Evolutionary conservation across 805 yeast genomes (phyloP).

Genomic region (Kodamaea restingae): DNA sequence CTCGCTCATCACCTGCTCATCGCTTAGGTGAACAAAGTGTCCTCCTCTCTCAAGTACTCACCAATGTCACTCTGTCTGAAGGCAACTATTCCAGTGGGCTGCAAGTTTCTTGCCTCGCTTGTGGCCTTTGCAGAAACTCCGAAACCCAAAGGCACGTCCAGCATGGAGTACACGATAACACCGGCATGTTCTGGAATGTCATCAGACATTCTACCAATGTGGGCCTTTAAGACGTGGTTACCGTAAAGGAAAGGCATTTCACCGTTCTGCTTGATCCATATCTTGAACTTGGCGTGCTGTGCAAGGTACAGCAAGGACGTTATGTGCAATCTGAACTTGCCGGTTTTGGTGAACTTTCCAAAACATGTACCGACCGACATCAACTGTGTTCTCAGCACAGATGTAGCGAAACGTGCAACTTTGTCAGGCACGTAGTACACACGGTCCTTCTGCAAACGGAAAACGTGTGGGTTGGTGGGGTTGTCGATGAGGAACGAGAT

Average conservation of each 20-base stretch:
- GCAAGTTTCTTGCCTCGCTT: constrained; percentile 77
- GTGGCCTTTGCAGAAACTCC: constrained; percentile 94
- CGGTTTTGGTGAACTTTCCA: constrained; percentile 96
- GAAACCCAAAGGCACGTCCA: constrained; percentile 89
- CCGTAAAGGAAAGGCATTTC: constrained; percentile 98
- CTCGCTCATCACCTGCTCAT: neutral
- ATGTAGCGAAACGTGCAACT: constrained; percentile 82
- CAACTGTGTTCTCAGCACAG: constrained; percentile 81
- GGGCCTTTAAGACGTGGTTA: constrained; percentile 94
- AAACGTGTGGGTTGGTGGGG: constrained; percentile 84
- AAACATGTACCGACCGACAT: constrained; percentile 93
- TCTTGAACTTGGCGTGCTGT: constrained; percentile 84
- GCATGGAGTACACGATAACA: constrained; percentile 85
- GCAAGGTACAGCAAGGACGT: constrained; percentile 84
- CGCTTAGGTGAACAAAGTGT: constrained; percentile 75
- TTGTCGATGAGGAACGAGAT: constrained; percentile 84
- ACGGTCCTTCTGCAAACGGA: constrained; percentile 92
- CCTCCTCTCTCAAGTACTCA: constrained; percentile 96
- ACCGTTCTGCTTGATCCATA: constrained; percentile 96
- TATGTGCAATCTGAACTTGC: constrained; percentile 91
- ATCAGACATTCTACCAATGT: constrained; percentile 93
- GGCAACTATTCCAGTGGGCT: constrained; percentile 92
- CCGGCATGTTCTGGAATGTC: constrained; percentile 99
- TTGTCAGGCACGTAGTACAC: constrained; percentile 88
- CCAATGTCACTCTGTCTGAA: constrained; percentile 98